Conservation (phyloP, 345 rosid species). For the Gossypium bickii region DNA sequence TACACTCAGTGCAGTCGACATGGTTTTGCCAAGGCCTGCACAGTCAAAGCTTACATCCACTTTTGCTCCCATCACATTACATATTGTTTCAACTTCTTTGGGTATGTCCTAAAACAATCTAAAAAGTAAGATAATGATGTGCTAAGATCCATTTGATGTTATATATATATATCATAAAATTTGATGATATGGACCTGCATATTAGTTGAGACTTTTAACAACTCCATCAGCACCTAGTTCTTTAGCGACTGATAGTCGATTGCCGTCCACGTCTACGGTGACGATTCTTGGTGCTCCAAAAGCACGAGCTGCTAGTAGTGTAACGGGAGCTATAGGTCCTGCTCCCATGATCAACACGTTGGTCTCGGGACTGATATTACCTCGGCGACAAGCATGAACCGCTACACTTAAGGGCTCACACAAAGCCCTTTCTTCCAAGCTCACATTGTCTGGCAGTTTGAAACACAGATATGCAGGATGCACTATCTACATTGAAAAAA, state of each 20-base stretch:
- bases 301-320: slow-evolving; percentile 80
- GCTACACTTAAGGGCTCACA: slow-evolving; percentile 94
- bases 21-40: slow-evolving; percentile 57
- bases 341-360: slow-evolving; percentile 74
- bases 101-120: slow-evolving; percentile 29
- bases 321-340: slow-evolving; percentile 92
- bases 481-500: slow-evolving; percentile 44
- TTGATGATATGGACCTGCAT: slow-evolving; percentile 40
- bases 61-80: slow-evolving; percentile 38
- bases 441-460: slow-evolving; percentile 81
- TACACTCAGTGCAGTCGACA: slow-evolving; percentile 49
- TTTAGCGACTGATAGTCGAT: slow-evolving; percentile 71
- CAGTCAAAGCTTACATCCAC: slow-evolving; percentile 62
- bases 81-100: slow-evolving; percentile 42
- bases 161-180: too few species aligned
- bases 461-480: slow-evolving; percentile 90
- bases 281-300: slow-evolving; percentile 79
- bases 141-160: too few species aligned
- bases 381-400: slow-evolving; percentile 89
- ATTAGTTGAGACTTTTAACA: slow-evolving; percentile 58
- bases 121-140: not conserved
- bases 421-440: slow-evolving; percentile 95
- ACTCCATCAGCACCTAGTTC: slow-evolving; percentile 59
- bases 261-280: slow-evolving; percentile 65
- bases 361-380: slow-evolving; percentile 65